phyloP scores from a whole-genome alignment of 192 early-diverging fungal species.

The Backusella liffmaniae region DNA sequence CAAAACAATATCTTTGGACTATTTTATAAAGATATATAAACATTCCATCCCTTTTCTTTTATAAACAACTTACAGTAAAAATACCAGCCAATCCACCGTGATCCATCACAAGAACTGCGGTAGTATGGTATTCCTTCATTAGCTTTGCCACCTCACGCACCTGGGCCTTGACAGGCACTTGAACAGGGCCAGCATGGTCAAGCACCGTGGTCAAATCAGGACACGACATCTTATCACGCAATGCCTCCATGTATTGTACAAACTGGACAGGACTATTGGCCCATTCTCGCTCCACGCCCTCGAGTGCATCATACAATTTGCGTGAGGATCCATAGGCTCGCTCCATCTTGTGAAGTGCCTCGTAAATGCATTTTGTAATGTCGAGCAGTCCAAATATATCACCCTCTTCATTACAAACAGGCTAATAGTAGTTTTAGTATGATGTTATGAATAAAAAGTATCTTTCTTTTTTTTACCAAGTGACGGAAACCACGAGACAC shows the following conservation, averaged over 20 bases:
- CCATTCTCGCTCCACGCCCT: constrained; percentile 80
- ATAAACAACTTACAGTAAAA: constrained; percentile 42
- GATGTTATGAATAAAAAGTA: too few relatives aligned
- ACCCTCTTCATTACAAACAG: constrained; percentile 70
- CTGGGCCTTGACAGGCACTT: constrained; percentile 61
- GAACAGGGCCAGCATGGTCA: constrained; percentile 55
- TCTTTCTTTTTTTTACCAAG: constrained; percentile 33
- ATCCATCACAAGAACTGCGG: constrained; percentile 70
- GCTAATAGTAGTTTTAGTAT: constrained; percentile 26
- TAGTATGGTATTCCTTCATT: constrained; percentile 72
- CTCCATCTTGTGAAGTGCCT: constrained; percentile 80
- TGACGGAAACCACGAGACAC: constrained; percentile 77
- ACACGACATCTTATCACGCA: constrained; percentile 83
- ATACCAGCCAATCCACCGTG: constrained; percentile 79
- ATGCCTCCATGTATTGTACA: constrained; percentile 62
- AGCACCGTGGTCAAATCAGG: constrained; percentile 86
- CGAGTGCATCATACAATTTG: constrained; percentile 75
- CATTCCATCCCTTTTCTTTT: neutral
- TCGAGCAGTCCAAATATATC: constrained; percentile 81
- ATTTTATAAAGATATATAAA: constrained; percentile 33
- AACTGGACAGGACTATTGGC: constrained; percentile 56
- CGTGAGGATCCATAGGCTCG: constrained; percentile 74
- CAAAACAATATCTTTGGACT: constrained; percentile 81
- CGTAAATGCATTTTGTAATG: constrained; percentile 81
- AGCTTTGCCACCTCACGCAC: constrained; percentile 68